phyloP scores from a whole-genome alignment of 768 basidiomycete genomes.

The Russula earlei region DNA sequence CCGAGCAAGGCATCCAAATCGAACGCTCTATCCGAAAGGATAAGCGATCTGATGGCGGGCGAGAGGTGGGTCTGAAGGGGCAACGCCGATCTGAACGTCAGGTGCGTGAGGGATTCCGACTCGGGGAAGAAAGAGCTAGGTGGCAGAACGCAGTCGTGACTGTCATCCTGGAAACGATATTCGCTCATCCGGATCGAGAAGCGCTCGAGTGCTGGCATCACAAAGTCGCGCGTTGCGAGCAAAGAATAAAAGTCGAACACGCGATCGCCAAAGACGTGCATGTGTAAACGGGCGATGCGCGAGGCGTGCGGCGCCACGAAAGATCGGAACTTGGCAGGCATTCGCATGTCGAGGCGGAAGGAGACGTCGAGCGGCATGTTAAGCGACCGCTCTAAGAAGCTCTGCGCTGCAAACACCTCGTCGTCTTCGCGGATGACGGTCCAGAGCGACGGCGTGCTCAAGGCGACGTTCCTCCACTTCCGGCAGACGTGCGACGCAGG shows the following conservation, averaged over 20 bases:
- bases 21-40: not conserved
- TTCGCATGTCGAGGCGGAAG: not conserved
- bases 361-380: constrained; percentile 2
- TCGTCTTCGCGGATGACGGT: constrained; percentile 7
- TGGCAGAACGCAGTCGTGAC: not conserved
- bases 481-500: constrained; percentile 5
- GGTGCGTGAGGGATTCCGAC: not conserved
- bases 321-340: not conserved
- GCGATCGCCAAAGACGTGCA: constrained; percentile 1
- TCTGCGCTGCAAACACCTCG: not conserved
- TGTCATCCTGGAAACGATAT: constrained; percentile 1
- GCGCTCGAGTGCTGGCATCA: not conserved
- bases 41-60: constrained; percentile 1
- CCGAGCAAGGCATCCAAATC: constrained; percentile 3
- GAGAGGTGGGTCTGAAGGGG: constrained; percentile 3
- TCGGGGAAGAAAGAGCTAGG: not conserved
- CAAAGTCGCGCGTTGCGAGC: not conserved
- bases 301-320: not conserved
- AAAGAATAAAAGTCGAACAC: constrained; percentile 1
- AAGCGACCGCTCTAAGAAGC: not conserved
- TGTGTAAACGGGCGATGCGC: constrained; percentile 3
- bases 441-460: constrained; percentile 1
- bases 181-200: constrained; percentile 10
- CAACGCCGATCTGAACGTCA: not conserved
- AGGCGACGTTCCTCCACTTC: not conserved